Conservation (phyloP, 2,329 filamentous ascomycete species). For the Verticillium nonalfalfae region DNA sequence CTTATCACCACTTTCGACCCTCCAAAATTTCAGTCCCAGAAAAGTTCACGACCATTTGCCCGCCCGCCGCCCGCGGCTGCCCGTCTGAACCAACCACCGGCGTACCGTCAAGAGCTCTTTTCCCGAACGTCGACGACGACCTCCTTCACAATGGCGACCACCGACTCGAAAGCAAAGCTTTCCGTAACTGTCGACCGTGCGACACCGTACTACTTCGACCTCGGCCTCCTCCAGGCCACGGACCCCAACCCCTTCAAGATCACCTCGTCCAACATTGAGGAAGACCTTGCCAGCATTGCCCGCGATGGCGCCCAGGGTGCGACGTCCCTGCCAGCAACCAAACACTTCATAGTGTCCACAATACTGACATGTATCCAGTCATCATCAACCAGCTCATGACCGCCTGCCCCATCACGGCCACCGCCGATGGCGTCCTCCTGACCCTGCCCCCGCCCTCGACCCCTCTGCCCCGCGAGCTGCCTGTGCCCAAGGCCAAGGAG, state of each 20-base stretch:
- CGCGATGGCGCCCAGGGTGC: conserved; percentile 77
- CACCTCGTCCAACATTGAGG: conserved; percentile 50
- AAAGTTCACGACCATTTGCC: conserved; percentile 8
- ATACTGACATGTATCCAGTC: conserved; percentile 15
- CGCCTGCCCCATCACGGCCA: conserved; percentile 73
- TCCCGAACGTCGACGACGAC: conserved; percentile 5
- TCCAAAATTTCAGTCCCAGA: conserved; percentile 12
- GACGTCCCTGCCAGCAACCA: background rate
- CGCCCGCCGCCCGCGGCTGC: background rate
- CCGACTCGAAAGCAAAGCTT: conserved; percentile 39
- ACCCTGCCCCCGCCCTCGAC: conserved; percentile 66
- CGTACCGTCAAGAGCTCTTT: background rate
- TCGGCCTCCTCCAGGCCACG: conserved; percentile 77
- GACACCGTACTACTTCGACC: conserved; percentile 87
- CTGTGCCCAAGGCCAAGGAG: conserved; percentile 71
- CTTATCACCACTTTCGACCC: conserved; percentile 1
- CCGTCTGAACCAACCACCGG: conserved; percentile 2
- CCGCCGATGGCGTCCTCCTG: conserved; percentile 66
- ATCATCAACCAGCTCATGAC: conserved; percentile 93
- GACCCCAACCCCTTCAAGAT: conserved; percentile 78
- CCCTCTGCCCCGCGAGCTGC: conserved; percentile 82
- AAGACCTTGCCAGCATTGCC: conserved; percentile 64
- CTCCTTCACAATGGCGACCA: conserved; percentile 24
- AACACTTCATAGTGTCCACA: background rate
- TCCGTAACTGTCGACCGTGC: conserved; percentile 69